phyloP scores from a whole-genome alignment of 1,284 basidiomycete genomes.

The Tremellales sp. region DNA sequence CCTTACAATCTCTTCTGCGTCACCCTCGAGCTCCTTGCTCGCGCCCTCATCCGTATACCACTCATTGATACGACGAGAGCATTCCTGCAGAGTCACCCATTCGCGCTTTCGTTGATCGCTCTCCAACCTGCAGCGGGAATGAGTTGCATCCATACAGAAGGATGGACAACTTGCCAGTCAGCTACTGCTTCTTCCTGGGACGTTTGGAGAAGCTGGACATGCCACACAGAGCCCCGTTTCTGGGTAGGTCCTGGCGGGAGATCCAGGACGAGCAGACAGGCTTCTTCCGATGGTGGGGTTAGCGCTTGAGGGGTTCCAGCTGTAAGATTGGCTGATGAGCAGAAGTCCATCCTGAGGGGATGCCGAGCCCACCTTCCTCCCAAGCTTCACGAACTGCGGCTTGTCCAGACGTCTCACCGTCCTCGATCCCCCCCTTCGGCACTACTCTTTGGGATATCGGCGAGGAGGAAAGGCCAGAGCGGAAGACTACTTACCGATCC shows the following conservation, averaged over 20 bases:
- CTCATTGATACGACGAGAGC: constrained; percentile 18
- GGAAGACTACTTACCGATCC: constrained; percentile 40
- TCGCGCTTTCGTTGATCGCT: constrained; percentile 26
- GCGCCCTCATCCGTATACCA: constrained; percentile 25
- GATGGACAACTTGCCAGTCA: constrained; percentile 26
- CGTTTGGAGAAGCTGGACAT: constrained; percentile 29
- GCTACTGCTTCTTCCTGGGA: constrained; percentile 15
- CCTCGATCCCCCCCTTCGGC: constrained; percentile 45
- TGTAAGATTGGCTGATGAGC: neutral
- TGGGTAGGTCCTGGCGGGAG: constrained; percentile 13
- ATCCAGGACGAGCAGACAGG: constrained; percentile 15
- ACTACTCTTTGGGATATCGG: constrained; percentile 20
- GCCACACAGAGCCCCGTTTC: constrained; percentile 25
- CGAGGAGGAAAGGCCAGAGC: neutral
- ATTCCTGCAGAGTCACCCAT: constrained; percentile 25
- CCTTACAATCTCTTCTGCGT: neutral
- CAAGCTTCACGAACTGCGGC: constrained; percentile 45
- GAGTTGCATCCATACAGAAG: neutral
- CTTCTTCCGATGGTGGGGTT: constrained; percentile 13
- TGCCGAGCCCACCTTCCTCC: constrained; percentile 40
- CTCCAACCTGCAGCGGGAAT: constrained; percentile 29
- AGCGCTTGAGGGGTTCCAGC: constrained; percentile 26
- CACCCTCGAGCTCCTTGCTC: constrained; percentile 1
- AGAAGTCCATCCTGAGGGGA: neutral
- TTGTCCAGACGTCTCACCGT: constrained; percentile 40